Percentiles rank a stretch among this genome's conserved stretches.
phyloP scores from a whole-genome alignment of 768 basidiomycete species.

The Suillus sp. region DNA sequence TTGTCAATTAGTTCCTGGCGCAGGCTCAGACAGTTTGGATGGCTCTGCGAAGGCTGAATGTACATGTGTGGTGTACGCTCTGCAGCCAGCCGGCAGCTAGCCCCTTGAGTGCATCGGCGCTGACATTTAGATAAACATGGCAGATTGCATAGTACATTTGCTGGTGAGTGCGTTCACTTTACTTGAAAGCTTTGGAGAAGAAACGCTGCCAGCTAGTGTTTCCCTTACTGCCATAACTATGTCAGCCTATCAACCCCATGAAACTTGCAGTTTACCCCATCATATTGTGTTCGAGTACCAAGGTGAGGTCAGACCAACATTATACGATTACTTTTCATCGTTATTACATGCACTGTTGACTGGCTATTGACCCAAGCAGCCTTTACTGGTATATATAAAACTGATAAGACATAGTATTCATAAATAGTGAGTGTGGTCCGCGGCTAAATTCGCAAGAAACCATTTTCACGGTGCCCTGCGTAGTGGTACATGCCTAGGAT shows the following conservation, averaged over 20 bases:
- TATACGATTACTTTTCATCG: neutral
- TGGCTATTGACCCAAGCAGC: neutral
- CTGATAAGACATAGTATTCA: neutral
- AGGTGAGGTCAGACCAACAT: neutral
- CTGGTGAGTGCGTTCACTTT: neutral
- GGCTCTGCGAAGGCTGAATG: slow-evolving; percentile 19
- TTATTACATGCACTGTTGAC: neutral
- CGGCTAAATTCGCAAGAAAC: too few species aligned
- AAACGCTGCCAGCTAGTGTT: neutral
- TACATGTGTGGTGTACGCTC: neutral
- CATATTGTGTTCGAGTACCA: neutral
- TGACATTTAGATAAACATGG: neutral
- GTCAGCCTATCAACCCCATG: neutral
- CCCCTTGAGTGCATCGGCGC: neutral
- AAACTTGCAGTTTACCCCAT: neutral
- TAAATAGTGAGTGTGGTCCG: too few species aligned
- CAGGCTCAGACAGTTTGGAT: slow-evolving; percentile 34
- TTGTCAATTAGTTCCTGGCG: slow-evolving; percentile 27
- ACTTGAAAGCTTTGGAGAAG: neutral
- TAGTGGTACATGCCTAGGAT: too few species aligned
- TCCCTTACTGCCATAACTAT: neutral
- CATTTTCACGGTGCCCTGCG: too few species aligned
- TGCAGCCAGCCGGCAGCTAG: neutral
- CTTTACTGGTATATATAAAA: neutral
- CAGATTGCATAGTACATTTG: neutral